Evolutionary conservation across 306 rosid species (phyloP).

Genomic region (Pterocarpus macrocarpus): DNA sequence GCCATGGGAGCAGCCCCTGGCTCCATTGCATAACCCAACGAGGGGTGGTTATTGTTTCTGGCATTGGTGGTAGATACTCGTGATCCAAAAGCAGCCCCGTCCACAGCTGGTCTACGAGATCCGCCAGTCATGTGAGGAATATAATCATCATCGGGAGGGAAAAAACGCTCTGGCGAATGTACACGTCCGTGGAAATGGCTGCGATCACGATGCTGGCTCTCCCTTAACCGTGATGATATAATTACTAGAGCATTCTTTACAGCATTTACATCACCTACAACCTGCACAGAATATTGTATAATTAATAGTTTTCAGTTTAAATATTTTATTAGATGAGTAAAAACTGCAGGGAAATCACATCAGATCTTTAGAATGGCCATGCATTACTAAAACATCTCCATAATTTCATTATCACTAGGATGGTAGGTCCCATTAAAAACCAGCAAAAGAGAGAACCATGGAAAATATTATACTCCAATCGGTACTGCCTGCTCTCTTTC

Average conservation of each 20-base stretch:
- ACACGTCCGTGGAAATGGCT: constrained; percentile 79
- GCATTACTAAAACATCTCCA: neutral
- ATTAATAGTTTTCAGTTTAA: constrained; percentile 32
- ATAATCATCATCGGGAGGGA: constrained; percentile 85
- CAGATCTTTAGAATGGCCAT: constrained; percentile 29
- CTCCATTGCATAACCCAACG: constrained; percentile 68
- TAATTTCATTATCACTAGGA: neutral
- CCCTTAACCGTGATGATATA: constrained; percentile 92
- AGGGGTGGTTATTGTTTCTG: constrained; percentile 69
- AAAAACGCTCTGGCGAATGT: constrained; percentile 87
- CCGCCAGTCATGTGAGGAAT: constrained; percentile 66
- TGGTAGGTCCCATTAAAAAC: neutral
- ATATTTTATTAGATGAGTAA: neutral
- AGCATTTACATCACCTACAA: constrained; percentile 79
- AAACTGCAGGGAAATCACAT: constrained; percentile 30
- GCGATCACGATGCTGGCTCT: constrained; percentile 99
- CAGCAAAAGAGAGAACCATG: neutral
- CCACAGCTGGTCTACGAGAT: constrained; percentile 74
- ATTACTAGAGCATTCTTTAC: constrained; percentile 79
- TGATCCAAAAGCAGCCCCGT: constrained; percentile 71
- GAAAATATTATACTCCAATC: neutral
- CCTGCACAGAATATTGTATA: constrained; percentile 61
- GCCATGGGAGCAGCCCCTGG: constrained; percentile 64
- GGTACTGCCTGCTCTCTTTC: neutral
- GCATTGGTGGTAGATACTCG: constrained; percentile 59